A percentile compares a stretch with the other conserved stretches of the same genome.
Conservation (phyloP, 805 yeast species). For the Scheffersomyces amazonensis region DNA sequence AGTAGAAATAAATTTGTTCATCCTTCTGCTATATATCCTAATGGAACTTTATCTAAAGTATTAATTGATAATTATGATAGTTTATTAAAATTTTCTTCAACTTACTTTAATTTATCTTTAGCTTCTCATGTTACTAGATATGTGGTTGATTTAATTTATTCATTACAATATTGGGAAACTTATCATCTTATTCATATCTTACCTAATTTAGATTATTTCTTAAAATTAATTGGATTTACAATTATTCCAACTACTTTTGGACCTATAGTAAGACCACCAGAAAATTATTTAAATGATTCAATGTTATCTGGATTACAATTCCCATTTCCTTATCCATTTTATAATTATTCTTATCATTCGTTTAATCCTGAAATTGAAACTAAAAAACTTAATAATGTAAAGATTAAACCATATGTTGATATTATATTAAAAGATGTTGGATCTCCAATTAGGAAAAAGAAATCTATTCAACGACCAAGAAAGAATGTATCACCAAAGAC, state of each 20-base stretch:
- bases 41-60: conserved; percentile 31
- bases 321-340: conserved; percentile 45
- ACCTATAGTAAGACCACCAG: conserved; percentile 37
- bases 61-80: conserved; percentile 36
- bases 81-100: conserved; percentile 26
- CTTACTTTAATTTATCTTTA: conserved; percentile 36
- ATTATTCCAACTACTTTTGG: conserved; percentile 35
- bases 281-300: conserved; percentile 29
- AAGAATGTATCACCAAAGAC: conserved; percentile 1
- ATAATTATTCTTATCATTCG: conserved; percentile 42
- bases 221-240: conserved; percentile 33
- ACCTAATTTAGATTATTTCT: conserved; percentile 31
- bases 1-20: neutral
- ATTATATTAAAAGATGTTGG: conserved; percentile 24
- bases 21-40: conserved; percentile 22
- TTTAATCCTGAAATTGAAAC: conserved; percentile 23
- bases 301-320: conserved; percentile 41
- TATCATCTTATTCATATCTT: conserved; percentile 34
- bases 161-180: conserved; percentile 43
- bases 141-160: conserved; percentile 35
- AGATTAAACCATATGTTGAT: conserved; percentile 35
- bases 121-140: conserved; percentile 38
- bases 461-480: neutral
- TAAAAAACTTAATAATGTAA: conserved; percentile 22
- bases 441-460: neutral